Evolutionary conservation across 441 rosid species (phyloP).

Genomic region (Adansonia madagascariensis): DNA sequence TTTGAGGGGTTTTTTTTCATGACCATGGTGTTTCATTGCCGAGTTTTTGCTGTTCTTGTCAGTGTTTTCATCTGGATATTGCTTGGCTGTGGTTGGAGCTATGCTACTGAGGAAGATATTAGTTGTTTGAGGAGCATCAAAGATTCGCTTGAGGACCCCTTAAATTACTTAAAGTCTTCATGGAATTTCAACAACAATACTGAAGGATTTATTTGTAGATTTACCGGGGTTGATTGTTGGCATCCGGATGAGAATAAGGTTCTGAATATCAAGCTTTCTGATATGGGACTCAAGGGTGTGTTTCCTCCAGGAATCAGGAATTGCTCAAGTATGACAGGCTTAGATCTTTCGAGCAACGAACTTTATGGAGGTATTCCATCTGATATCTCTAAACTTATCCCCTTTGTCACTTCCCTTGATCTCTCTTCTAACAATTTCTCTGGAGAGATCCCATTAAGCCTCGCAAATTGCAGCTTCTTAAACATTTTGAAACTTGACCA

Average conservation of each 20-base stretch:
- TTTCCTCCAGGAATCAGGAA: slow-evolving; percentile 56
- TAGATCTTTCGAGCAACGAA: slow-evolving; percentile 64
- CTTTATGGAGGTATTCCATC: slow-evolving; percentile 59
- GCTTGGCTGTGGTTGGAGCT: slow-evolving; percentile 36
- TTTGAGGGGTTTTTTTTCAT: slow-evolving; percentile 24
- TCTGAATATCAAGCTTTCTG: slow-evolving; percentile 58
- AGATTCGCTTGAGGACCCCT: slow-evolving; percentile 49
- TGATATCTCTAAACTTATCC: slow-evolving; percentile 28
- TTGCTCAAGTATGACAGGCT: slow-evolving; percentile 53
- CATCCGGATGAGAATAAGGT: slow-evolving; percentile 77
- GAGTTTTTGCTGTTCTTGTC: slow-evolving; percentile 23
- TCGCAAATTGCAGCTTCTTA: slow-evolving; percentile 47
- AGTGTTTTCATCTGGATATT: slow-evolving; percentile 37
- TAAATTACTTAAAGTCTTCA: slow-evolving; percentile 37
- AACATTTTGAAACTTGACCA: slow-evolving; percentile 57
- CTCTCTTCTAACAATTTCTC: slow-evolving; percentile 63
- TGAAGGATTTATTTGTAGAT: slow-evolving; percentile 65
- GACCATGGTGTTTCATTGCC: slow-evolving; percentile 35
- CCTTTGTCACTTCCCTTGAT: slow-evolving; percentile 43
- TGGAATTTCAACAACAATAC: slow-evolving; percentile 66
- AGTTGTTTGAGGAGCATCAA: slow-evolving; percentile 46
- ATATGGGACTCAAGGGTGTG: slow-evolving; percentile 63
- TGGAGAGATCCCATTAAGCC: slow-evolving; percentile 44
- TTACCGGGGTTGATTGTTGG: slow-evolving; percentile 81
- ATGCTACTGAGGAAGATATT: slow-evolving; percentile 40